phyloP scores from a whole-genome alignment of 164 flowering plant genomes.

The Magnolia changhungtana region DNA sequence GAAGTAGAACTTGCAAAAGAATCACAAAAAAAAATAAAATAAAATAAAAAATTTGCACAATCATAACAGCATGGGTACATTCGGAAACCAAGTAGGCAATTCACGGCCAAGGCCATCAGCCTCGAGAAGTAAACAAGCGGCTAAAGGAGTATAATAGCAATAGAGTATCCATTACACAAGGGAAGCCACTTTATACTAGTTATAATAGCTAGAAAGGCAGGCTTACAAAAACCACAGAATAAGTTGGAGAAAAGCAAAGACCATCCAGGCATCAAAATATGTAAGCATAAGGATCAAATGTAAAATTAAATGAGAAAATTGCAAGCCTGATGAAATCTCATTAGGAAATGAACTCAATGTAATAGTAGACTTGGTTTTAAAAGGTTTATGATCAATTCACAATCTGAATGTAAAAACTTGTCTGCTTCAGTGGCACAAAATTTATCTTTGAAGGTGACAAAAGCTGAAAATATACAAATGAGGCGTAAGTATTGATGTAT shows the following conservation, averaged over 20 bases:
- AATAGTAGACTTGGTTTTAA: background rate
- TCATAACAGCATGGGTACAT: background rate
- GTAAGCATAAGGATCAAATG: background rate
- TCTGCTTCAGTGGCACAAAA: constrained; percentile 98
- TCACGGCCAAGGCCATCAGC: background rate
- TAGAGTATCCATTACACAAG: background rate
- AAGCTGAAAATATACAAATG: constrained; percentile 52
- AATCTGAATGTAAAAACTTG: constrained; percentile 20
- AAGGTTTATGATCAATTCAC: background rate
- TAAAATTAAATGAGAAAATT: background rate
- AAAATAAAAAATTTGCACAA: background rate
- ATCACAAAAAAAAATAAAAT: no score
- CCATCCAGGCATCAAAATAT: no score
- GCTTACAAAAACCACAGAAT: no score
- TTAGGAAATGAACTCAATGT: background rate
- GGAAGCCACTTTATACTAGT: background rate
- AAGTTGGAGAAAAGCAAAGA: no score
- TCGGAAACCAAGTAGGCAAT: background rate
- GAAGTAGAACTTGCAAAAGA: constrained; percentile 38
- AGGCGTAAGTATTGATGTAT: background rate
- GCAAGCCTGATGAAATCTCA: background rate
- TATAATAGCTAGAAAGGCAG: no score
- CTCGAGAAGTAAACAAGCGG: background rate
- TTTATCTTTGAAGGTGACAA: constrained; percentile 74
- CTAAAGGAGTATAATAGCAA: background rate